These are phyloP conservation scores for Lasiodiplodia hormozganensis DNA, from an alignment of 2,329 filamentous ascomycete species.

Conservation along the genomic window DNA sequence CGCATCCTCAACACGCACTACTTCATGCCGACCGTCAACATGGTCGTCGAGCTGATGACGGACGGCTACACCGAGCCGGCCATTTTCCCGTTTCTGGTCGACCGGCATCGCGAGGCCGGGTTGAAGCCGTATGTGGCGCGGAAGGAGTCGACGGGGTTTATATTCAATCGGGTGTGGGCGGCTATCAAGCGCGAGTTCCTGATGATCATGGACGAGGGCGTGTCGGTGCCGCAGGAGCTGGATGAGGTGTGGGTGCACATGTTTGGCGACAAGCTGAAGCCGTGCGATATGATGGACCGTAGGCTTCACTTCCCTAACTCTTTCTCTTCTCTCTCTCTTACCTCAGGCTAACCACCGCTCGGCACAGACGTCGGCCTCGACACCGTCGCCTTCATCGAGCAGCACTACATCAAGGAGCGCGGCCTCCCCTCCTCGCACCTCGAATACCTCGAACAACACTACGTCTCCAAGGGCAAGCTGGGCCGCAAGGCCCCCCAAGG, in stretches of 20 bases:
- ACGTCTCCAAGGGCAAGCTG: slow-evolving; percentile 55
- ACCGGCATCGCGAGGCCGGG: slow-evolving; percentile 50
- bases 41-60: slow-evolving; percentile 62
- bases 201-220: slow-evolving; percentile 58
- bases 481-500: slow-evolving; percentile 50
- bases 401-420: slow-evolving; percentile 60
- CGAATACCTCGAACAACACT: slow-evolving; percentile 55
- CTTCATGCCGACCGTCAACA: slow-evolving; percentile 55
- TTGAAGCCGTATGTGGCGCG: slow-evolving; percentile 52
- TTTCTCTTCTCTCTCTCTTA: neutral
- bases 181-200: slow-evolving; percentile 62
- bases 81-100: slow-evolving; percentile 56
- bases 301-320: neutral
- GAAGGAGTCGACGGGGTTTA: slow-evolving; percentile 60
- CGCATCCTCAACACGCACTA: slow-evolving; percentile 61
- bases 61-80: slow-evolving; percentile 51
- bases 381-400: slow-evolving; percentile 61
- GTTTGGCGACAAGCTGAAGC: slow-evolving; percentile 35
- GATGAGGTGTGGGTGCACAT: slow-evolving; percentile 57
- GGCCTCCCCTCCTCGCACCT: slow-evolving; percentile 49
- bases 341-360: neutral
- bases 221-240: slow-evolving; percentile 57
- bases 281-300: slow-evolving; percentile 56
- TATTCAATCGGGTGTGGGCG: slow-evolving; percentile 65
- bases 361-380: slow-evolving; percentile 55